Evolutionary conservation across 2,329 filamentous ascomycete genomes (phyloP).

Genomic region (Thelonectria rubi): DNA sequence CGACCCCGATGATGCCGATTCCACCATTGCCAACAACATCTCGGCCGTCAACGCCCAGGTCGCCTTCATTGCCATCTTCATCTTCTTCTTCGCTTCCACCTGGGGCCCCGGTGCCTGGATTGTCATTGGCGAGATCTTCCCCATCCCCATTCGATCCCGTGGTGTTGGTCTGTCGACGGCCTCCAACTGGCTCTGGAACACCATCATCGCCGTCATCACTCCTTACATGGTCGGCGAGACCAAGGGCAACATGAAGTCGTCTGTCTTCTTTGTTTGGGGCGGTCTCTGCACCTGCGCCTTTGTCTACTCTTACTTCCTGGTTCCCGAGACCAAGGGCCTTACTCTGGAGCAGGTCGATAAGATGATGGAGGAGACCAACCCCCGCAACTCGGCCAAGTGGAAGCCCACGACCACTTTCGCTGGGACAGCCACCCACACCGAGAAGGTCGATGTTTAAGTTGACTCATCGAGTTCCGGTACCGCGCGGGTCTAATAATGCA

Average conservation of each 20-base stretch:
- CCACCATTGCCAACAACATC: constrained; percentile 60
- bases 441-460: constrained; percentile 40
- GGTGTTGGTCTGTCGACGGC: constrained; percentile 88
- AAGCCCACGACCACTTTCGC: constrained; percentile 76
- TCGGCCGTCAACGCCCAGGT: constrained; percentile 74
- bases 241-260: constrained; percentile 54
- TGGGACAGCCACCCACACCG: constrained; percentile 44
- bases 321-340: constrained; percentile 80
- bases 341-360: constrained; percentile 79
- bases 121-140: constrained; percentile 80
- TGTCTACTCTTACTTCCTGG: constrained; percentile 65
- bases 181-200: constrained; percentile 87
- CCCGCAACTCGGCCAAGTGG: constrained; percentile 81
- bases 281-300: constrained; percentile 64
- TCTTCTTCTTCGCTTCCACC: constrained; percentile 80
- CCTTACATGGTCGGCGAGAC: constrained; percentile 68
- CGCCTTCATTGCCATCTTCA: constrained; percentile 81
- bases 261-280: constrained; percentile 70
- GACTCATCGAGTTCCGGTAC: not conserved
- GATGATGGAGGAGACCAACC: constrained; percentile 88
- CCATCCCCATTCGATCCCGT: constrained; percentile 84
- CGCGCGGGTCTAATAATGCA: constrained; percentile 10
- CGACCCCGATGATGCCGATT: constrained; percentile 53
- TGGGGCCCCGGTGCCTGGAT: constrained; percentile 77
- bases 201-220: constrained; percentile 70